A percentile compares a stretch with the other conserved stretches of the same genome.
Conservation (phyloP, 371 early-diverging fungal species). For the Haplosporangium sp. region DNA sequence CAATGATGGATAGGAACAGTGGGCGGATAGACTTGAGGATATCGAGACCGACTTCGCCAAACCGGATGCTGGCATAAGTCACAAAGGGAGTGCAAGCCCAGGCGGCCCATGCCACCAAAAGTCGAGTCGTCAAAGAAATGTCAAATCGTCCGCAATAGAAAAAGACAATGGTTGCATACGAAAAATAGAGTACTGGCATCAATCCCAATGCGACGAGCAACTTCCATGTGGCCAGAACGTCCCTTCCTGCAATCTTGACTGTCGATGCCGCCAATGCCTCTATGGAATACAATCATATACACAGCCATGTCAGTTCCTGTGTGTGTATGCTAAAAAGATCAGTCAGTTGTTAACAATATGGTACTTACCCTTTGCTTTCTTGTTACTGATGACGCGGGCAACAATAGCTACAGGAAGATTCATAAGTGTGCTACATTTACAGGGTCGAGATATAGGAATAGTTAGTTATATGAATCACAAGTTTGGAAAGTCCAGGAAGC, state of each 20-base stretch:
- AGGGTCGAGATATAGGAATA: neutral
- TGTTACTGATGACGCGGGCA: constrained; percentile 75
- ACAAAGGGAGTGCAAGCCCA: constrained; percentile 68
- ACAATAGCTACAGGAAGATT: constrained; percentile 84
- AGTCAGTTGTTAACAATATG: neutral
- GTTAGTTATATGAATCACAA: neutral
- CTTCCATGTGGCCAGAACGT: constrained; percentile 98
- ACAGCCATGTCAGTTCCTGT: neutral
- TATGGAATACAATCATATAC: constrained; percentile 19
- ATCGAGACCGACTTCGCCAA: constrained; percentile 91
- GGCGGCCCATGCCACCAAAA: constrained; percentile 52
- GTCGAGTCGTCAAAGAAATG: constrained; percentile 22
- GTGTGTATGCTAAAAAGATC: no score
- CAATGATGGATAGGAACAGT: constrained; percentile 78
- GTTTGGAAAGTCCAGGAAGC: neutral
- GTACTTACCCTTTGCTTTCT: constrained; percentile 76
- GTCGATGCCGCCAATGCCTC: constrained; percentile 90
- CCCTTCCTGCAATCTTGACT: constrained; percentile 93
- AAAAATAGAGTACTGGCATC: constrained; percentile 79
- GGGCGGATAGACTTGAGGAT: constrained; percentile 86
- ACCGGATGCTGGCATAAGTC: constrained; percentile 84
- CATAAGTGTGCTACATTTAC: constrained; percentile 67
- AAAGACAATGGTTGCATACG: constrained; percentile 74
- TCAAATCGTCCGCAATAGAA: constrained; percentile 58
- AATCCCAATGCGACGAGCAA: constrained; percentile 85